A percentile compares a stretch with the other conserved stretches of the same genome.
These are phyloP conservation scores for Tanacetum coccineum DNA, from an alignment of 129 eudicot species.

Conservation along the genomic window DNA sequence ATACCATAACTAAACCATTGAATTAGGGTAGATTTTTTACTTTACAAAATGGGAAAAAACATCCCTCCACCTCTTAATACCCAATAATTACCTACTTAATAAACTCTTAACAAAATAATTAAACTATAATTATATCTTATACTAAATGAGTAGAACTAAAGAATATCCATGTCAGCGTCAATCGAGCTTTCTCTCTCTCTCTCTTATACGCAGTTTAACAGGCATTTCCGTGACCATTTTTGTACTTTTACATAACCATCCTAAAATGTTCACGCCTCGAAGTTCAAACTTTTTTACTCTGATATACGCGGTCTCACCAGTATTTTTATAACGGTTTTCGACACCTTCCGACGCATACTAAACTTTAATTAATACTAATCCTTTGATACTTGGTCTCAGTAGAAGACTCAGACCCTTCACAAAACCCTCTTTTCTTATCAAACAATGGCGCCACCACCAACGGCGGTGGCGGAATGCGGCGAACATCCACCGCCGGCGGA, in stretches of 20 bases:
- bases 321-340: not conserved
- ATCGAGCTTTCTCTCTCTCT: too few relatives aligned
- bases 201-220: too few relatives aligned
- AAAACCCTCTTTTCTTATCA: conserved; percentile 46
- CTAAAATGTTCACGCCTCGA: too few relatives aligned
- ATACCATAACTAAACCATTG: not conserved
- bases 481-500: conserved; percentile 67
- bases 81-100: not conserved
- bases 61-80: conserved; percentile 20
- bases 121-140: conserved; percentile 6
- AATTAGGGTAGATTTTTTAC: not conserved
- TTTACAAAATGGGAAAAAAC: conserved; percentile 6
- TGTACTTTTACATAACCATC: too few relatives aligned
- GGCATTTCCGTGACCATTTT: too few relatives aligned
- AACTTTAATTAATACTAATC: not conserved
- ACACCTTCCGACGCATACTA: too few relatives aligned
- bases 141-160: not conserved
- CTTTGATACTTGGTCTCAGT: conserved; percentile 62
- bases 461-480: conserved; percentile 72
- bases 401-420: conserved; percentile 43
- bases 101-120: not conserved
- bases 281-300: too few relatives aligned
- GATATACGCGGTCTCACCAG: too few relatives aligned
- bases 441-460: conserved; percentile 26
- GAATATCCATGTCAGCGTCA: too few relatives aligned